Evolutionary conservation across 1,139 yeast genomes (phyloP), one percentile per base, ranked within the genome.

Genomic region (Blastobotrys ciferrii): DNA sequence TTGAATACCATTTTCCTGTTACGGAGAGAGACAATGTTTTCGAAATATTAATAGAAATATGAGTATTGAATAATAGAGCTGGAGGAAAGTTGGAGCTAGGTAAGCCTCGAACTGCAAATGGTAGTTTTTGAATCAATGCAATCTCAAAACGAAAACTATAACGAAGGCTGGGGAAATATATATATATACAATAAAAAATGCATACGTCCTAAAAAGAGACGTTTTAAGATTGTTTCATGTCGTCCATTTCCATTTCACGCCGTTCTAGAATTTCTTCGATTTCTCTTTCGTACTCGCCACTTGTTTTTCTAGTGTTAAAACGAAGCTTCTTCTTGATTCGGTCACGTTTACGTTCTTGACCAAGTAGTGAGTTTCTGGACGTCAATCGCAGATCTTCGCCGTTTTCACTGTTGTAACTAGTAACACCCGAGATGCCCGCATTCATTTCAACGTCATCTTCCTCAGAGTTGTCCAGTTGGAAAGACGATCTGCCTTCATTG

Each of bases 231-330:
- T 41, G 43, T 42, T 48, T 51, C 49, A 38, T 31, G 18, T 50
- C 48, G 15, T 57, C 56, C 49, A 55, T 45, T 42, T 64, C 65
- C 25, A 58, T 57, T 48, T 64, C 69, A 38, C 73, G 65, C 7
- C 68, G 59, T 42, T 64, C 64, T 33, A 69, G 55, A 44, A 69
- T 68, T 46, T 68, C 71, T 32, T 64, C 62, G 30, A 69, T 64
- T 51, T 69, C 73, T 17, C 66, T 62, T 46, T 69, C 73, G 45
- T 66, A 63, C 39, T 68, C 70, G 4, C 59, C 61, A n/a, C 63
- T 60, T 6, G 64, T 61, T 51, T 58, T 58, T 42, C 59, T 48
- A 18, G 46, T 48, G 5, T 49, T 57, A 45, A 62, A 61, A 12
- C 59, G 56, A 32, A 63, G 50, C 52, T 55, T 62, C 55, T 58